Conservation (phyloP, 352 stramenopile genomes). For the Salisapilia sapeloensis region DNA sequence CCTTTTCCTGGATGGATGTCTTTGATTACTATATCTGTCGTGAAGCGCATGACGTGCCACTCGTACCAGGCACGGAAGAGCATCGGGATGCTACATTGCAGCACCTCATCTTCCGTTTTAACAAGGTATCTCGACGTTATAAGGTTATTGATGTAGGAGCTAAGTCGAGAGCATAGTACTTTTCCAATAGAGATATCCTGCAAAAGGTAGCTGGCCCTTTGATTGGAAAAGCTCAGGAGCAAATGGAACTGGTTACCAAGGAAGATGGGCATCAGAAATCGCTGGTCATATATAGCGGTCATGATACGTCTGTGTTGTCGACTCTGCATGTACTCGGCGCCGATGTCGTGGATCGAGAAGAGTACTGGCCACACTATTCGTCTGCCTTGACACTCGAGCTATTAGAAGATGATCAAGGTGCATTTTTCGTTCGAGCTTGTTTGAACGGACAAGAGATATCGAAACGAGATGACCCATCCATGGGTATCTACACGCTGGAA, state of each 20-base stretch:
- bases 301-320: conserved; percentile 64
- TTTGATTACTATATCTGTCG: conserved; percentile 69
- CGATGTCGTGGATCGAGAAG: conserved; percentile 17
- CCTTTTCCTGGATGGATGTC: conserved; percentile 53
- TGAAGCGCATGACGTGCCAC: conserved; percentile 21
- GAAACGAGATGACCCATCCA: conserved; percentile 5
- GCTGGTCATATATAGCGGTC: conserved; percentile 63
- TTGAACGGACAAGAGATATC: conserved; percentile 26
- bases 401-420: conserved; percentile 30
- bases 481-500: conserved; percentile 12
- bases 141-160: not conserved
- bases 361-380: conserved; percentile 61
- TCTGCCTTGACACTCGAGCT: conserved; percentile 49
- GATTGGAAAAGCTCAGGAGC: conserved; percentile 32
- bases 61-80: conserved; percentile 30
- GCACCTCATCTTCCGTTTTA: conserved; percentile 60
- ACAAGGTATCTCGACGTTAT: conserved; percentile 19
- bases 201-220: conserved; percentile 41
- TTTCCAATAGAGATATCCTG: conserved; percentile 45
- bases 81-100: conserved; percentile 13
- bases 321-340: conserved; percentile 47
- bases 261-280: conserved; percentile 20
- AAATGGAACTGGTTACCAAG: conserved; percentile 23
- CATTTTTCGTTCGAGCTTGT: conserved; percentile 35
- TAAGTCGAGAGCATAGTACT: conserved; percentile 25